Evolutionary conservation across 1,139 yeast genomes (phyloP).

Genomic region (Kodamaea sp.): DNA sequence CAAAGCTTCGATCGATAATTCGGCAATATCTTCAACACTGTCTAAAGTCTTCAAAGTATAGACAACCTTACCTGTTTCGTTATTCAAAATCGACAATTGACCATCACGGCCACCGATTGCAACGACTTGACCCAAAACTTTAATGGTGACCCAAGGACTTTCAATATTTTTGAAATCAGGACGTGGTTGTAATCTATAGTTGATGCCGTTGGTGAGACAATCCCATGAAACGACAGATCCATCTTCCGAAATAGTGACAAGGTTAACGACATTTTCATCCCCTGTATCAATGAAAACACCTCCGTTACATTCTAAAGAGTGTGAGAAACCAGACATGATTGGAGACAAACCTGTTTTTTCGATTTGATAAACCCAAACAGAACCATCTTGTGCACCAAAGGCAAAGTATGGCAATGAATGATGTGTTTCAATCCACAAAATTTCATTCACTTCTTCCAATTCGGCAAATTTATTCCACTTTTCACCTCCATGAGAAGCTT

Average conservation of each 20-base stretch:
- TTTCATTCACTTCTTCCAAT: constrained; percentile 81
- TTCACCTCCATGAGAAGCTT: constrained; percentile 70
- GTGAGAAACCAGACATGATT: constrained; percentile 77
- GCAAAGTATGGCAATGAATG: constrained; percentile 75
- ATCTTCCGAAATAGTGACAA: constrained; percentile 84
- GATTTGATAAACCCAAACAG: constrained; percentile 89
- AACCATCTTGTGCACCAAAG: constrained; percentile 91
- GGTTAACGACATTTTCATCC: constrained; percentile 55
- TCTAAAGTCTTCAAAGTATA: constrained; percentile 64
- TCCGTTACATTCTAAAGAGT: constrained; percentile 71
- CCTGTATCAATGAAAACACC: constrained; percentile 71
- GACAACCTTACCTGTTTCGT: constrained; percentile 67
- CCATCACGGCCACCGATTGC: constrained; percentile 90
- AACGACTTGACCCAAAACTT: constrained; percentile 39
- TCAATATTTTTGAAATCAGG: constrained; percentile 64
- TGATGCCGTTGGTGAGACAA: constrained; percentile 69
- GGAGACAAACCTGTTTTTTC: constrained; percentile 61
- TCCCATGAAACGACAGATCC: constrained; percentile 88
- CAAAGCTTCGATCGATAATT: constrained; percentile 81
- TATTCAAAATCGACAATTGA: constrained; percentile 67
- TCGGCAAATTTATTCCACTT: constrained; percentile 72
- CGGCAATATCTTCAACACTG: constrained; percentile 59
- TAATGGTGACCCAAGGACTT: constrained; percentile 84
- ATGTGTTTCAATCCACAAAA: constrained; percentile 72
- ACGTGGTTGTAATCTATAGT: constrained; percentile 61